A percentile compares a stretch with the other conserved stretches of the same genome.
phyloP scores from a whole-genome alignment of 495 filamentous ascomycete genomes.

The Aspergillus sclerotioniger region DNA sequence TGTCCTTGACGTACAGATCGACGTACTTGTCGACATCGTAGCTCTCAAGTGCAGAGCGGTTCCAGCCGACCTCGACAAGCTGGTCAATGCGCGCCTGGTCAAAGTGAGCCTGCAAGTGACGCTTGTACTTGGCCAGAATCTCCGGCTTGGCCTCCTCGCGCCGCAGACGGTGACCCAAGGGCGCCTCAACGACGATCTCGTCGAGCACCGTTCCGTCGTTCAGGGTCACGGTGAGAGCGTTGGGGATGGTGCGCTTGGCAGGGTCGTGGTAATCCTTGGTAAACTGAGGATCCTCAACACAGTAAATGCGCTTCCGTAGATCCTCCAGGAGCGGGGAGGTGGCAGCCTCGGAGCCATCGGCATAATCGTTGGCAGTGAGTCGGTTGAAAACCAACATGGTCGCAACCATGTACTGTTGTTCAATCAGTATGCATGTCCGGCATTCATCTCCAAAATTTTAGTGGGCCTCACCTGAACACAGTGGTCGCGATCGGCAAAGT shows the following conservation, averaged over 20 bases:
- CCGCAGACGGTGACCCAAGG: constrained; percentile 85
- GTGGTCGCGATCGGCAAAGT: constrained; percentile 98
- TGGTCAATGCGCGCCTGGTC: constrained; percentile 69
- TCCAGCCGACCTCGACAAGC: constrained; percentile 71
- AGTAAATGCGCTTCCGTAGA: constrained; percentile 86
- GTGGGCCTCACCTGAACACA: constrained; percentile 86
- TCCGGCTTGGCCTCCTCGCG: constrained; percentile 97
- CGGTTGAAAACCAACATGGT: constrained; percentile 94
- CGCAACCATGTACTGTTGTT: constrained; percentile 80
- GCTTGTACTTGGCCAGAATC: constrained; percentile 90
- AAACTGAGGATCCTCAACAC: constrained; percentile 93
- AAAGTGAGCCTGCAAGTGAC: constrained; percentile 84
- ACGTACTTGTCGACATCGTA: constrained; percentile 91
- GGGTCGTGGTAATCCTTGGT: constrained; percentile 94
- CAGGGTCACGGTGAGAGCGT: constrained; percentile 88
- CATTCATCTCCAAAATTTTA: too few relatives aligned
- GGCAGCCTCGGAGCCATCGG: constrained; percentile 85
- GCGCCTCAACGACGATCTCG: constrained; percentile 92
- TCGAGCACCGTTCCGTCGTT: constrained; percentile 93
- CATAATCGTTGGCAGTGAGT: constrained; percentile 87
- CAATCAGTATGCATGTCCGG: constrained; percentile 7
- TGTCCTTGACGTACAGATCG: constrained; percentile 82
- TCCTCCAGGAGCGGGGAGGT: constrained; percentile 85
- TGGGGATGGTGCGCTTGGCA: constrained; percentile 88
- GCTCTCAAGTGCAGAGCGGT: constrained; percentile 69